Percentiles rank a stretch among this genome's conserved stretches.
These are phyloP conservation scores for Mycena vitilis DNA, from an alignment of 768 basidiomycete species.

Conservation along the genomic window DNA sequence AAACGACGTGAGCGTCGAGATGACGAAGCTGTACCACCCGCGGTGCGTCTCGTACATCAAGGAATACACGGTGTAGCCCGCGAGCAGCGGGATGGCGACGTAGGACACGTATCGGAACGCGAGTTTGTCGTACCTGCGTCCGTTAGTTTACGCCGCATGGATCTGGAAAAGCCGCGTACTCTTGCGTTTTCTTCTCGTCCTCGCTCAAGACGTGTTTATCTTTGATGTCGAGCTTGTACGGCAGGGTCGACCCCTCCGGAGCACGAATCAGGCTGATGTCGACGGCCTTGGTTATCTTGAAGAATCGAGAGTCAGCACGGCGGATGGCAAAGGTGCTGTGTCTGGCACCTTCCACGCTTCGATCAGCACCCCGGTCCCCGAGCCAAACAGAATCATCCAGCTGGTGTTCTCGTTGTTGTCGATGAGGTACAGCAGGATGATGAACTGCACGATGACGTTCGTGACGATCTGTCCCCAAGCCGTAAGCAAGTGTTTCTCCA, in stretches of 20 bases:
- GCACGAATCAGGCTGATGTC: slow-evolving; percentile 80
- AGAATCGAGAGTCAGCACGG: slow-evolving; percentile 33
- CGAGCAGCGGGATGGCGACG: slow-evolving; percentile 84
- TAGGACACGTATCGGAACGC: slow-evolving; percentile 97
- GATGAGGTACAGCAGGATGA: slow-evolving; percentile 92
- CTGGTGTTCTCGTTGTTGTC: slow-evolving; percentile 96
- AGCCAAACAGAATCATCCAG: slow-evolving; percentile 96
- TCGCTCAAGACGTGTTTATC: slow-evolving; percentile 98
- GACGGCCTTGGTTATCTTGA: slow-evolving; percentile 88
- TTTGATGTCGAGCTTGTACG: slow-evolving; percentile 85
- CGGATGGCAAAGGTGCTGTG: slow-evolving; percentile 12
- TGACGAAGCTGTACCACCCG: slow-evolving; percentile 97
- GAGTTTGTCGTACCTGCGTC: slow-evolving; percentile 82
- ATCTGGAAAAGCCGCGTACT: slow-evolving; percentile 62
- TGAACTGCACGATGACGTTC: slow-evolving; percentile 92
- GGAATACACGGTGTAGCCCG: slow-evolving; percentile 83
- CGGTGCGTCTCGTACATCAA: slow-evolving; percentile 86
- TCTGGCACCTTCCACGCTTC: slow-evolving; percentile 92
- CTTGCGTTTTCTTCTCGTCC: slow-evolving; percentile 97
- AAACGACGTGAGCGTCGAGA: slow-evolving; percentile 92
- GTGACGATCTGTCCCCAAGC: slow-evolving; percentile 71
- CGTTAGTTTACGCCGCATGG: slow-evolving; percentile 12
- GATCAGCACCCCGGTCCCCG: slow-evolving; percentile 82
- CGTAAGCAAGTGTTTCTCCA: slow-evolving; percentile 23
- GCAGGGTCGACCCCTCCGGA: slow-evolving; percentile 73